Conservation (phyloP, 179 eudicot genomes). For the Silene coronaria region DNA sequence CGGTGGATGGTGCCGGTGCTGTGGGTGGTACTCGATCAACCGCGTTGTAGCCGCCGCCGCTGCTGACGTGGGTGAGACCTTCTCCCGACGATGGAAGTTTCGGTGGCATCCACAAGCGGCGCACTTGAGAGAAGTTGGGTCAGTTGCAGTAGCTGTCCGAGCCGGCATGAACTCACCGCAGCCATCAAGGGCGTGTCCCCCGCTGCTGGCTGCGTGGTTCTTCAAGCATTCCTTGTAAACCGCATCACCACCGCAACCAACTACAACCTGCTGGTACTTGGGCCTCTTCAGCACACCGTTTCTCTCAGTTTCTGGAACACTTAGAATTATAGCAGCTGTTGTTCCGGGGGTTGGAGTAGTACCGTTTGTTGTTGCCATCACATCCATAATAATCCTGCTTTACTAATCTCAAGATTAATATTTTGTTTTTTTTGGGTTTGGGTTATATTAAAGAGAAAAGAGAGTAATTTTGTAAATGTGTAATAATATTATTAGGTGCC, state of each 20-base stretch:
- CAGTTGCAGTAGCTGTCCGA: slow-evolving; percentile 22
- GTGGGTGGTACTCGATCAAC: slow-evolving; percentile 66
- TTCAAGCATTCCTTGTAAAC: slow-evolving; percentile 30
- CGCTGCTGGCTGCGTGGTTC: slow-evolving; percentile 30
- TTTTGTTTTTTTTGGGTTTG: background rate
- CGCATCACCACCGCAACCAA: background rate
- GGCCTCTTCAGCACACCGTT: slow-evolving; percentile 69
- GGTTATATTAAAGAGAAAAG: slow-evolving; percentile 1
- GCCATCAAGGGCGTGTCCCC: slow-evolving; percentile 33
- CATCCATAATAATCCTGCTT: background rate
- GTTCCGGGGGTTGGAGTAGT: background rate
- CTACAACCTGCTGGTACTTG: slow-evolving; percentile 12
- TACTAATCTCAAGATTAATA: too few relatives aligned
- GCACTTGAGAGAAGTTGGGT: slow-evolving; percentile 27
- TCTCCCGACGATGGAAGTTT: slow-evolving; percentile 39
- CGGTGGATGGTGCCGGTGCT: slow-evolving; percentile 73
- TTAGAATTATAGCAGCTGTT: background rate
- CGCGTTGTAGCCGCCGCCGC: slow-evolving; percentile 18
- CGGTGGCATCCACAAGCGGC: slow-evolving; percentile 44
- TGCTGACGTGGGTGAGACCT: background rate
- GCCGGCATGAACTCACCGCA: slow-evolving; percentile 43
- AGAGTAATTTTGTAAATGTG: slow-evolving; percentile 6
- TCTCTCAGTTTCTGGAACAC: slow-evolving; percentile 28
- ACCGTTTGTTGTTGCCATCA: slow-evolving; percentile 9
- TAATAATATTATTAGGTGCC: background rate